Conservation (phyloP, 176 grass and related monocot genomes). For the maize (Zea mays) region Zm-B73-REFERENCE-NAM-5.0 NC_050100.1:147467001-147467500, state of each 20-base stretch:
- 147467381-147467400: constrained; percentile 64
- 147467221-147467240: constrained; percentile 57
- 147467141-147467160: constrained; percentile 48
- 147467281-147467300: constrained; percentile 44
- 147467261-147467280: constrained; percentile 63
- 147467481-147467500: constrained; percentile 82
- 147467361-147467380: constrained; percentile 60
- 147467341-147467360: constrained; percentile 54
- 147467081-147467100: constrained; percentile 11
- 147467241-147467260: constrained; percentile 50
- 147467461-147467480: constrained; percentile 57
- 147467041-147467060: not conserved
- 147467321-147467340: constrained; percentile 49
- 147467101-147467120: constrained; percentile 42
- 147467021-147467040: constrained; percentile 10
- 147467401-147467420: constrained; percentile 54
- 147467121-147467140: constrained; percentile 37
- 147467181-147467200: constrained; percentile 52
- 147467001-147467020: constrained; percentile 57
- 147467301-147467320: constrained; percentile 44
- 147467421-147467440: constrained; percentile 53
- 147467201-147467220: constrained; percentile 69
- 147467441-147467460: constrained; percentile 57
- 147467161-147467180: constrained; percentile 56
- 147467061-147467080: constrained; percentile 32